Evolutionary conservation across 192 early-diverging fungal genomes (phyloP), one percentile per base, ranked within the genome.

Genomic region (Entomortierella lignicola): DNA sequence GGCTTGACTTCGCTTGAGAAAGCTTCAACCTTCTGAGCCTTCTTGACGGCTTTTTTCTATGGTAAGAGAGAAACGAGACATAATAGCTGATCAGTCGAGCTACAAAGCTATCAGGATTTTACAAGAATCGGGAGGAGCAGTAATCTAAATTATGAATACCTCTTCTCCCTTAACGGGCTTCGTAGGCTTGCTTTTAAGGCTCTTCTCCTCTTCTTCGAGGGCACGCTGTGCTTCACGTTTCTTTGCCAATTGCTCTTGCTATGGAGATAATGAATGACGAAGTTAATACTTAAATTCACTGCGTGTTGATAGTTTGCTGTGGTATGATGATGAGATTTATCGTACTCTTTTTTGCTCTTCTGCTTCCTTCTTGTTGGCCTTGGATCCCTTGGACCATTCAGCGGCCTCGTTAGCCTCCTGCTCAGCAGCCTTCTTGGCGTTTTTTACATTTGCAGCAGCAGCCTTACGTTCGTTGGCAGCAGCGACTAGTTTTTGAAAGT

Each of bases 381-480:
- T 95, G 50, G 93, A 79, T 13, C 93, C 94, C 44, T 82, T 71
- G 18, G 71, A 51, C 94, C 94, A 95, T 25, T 87, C 82, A 2
- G 67, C 80, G 20, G 89, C 57, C 26, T 93, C 92, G 27, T 82
- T 68, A 8, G 71, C 82, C 57, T 95, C 94, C 60, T 84, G 69
- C 48, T 85, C 83, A 18, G 69, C 77, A 18, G 81, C 77, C 52
- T 85, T 79, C 60, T 84, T 75, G 6, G 70, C 43, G 66, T 89
- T 85, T 67, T 91, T 89, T 57, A 88, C 92, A 32, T 83, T 86
- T 63, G 91, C 81, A 26, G 77, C 84, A n/a, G 84, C 88, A 2
- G 89, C 87, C 86, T 95, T 95, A 58, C 87, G 88, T 55, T 92
- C 92, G 48, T 92, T 93, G 10, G 93, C 93, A 13, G 91, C 89